A percentile compares a stretch with the other conserved stretches of the same genome.
Evolutionary conservation across 73 alveolate species (phyloP).

Genomic region (Tetrahymena borealis): DNA sequence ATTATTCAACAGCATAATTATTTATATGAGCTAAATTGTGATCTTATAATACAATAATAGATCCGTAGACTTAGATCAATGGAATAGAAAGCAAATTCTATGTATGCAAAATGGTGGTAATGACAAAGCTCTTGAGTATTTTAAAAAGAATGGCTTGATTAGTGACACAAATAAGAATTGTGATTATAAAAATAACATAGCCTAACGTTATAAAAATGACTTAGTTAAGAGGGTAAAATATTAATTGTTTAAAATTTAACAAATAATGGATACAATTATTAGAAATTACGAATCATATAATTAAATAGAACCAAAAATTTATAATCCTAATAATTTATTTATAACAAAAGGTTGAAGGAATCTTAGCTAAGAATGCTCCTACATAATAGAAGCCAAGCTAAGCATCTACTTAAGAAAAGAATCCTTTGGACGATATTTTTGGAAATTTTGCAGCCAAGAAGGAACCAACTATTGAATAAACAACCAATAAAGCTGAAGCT

Average conservation of each 20-base stretch:
- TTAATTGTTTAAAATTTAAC: background rate
- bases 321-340: background rate
- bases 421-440: background rate
- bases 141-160: background rate
- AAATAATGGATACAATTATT: no score
- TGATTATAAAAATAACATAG: background rate
- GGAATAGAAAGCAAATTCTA: background rate
- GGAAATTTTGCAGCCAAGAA: background rate
- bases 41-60: no score
- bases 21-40: no score
- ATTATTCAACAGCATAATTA: no score
- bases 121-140: background rate
- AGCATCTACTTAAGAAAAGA: background rate
- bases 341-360: background rate
- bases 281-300: no score
- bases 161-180: background rate
- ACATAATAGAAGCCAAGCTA: background rate
- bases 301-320: no score
- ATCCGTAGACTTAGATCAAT: background rate
- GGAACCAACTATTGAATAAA: background rate
- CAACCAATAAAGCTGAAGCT: background rate
- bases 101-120: background rate
- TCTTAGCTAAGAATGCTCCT: background rate
- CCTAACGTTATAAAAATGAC: background rate
- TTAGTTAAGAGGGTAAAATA: background rate